Evolutionary conservation across 176 grass and related monocot species (phyloP).

Genomic region (Bolboschoenus planiculmis): DNA sequence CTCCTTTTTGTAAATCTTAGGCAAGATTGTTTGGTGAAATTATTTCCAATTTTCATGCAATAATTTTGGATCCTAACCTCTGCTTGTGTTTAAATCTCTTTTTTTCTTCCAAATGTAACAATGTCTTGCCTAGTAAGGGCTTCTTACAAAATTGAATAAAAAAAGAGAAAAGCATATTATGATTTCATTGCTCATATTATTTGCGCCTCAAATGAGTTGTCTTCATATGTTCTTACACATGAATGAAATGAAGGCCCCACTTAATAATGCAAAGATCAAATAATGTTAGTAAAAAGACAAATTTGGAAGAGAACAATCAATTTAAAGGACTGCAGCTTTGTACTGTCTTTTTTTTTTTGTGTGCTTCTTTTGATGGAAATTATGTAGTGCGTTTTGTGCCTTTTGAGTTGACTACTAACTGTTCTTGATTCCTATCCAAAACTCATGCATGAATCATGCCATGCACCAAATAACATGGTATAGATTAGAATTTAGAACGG

Average conservation of each 20-base stretch:
- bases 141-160: neutral
- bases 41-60: neutral
- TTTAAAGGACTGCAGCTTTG: neutral
- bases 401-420: constrained; percentile 2
- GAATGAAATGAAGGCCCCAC: neutral
- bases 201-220: neutral
- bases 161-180: neutral
- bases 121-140: neutral
- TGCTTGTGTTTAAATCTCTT: neutral
- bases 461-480: neutral
- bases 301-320: neutral
- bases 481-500: neutral
- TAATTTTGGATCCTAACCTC: neutral
- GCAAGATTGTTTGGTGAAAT: neutral
- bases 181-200: neutral
- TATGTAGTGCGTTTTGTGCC: neutral
- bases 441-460: neutral
- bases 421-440: neutral
- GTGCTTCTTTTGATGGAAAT: neutral
- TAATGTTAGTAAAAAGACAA: neutral
- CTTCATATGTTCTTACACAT: neutral
- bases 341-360: neutral
- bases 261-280: neutral
- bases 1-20: constrained; percentile 16
- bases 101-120: neutral